Evolutionary conservation across 1,284 basidiomycete species (phyloP), one percentile per base, ranked within the genome.

Genomic region (Apiotrichum laibachii): DNA sequence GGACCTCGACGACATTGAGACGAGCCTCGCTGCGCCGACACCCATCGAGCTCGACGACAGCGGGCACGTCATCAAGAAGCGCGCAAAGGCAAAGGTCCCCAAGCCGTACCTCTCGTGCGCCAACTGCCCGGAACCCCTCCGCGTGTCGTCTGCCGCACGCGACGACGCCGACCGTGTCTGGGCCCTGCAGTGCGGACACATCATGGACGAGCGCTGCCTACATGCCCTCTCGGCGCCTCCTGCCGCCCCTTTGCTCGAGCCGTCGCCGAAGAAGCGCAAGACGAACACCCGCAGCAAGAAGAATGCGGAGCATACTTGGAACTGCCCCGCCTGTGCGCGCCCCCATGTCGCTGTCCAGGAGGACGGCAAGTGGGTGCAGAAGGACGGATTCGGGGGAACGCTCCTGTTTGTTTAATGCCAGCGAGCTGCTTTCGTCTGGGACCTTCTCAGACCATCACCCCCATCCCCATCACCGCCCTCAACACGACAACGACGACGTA

Each of bases 151-250:
- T 37, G 72, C 67, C 0, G 69, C 72, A 37, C 61, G 64, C 18
- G 61, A 64, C 7, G 57, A 66, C 2, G 67, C 63, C 8, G 76
- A 77, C 57, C 55, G 69, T 31, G 67, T 79, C 8, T 77, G 70
- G 68, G 68, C 68, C 0, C 63, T 79, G 11, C 66, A 72, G 42
- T 79, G 78, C 49, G 78, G 78, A 1, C 77, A 80, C 57, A 47
- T 79, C 21, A 55, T 80, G 22, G 75, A 79, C 63, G 70, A 76
- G 57, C 66, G 60, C 49, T 80, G 78, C 63, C 61, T 76, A 13
- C 48, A 68, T 35, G 45, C 50, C 12, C 40, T 72, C 2, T 62
- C 48, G 1, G 22, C 50, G 8, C 52, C 44, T 31, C 7, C 26
- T 31, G 26, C 26, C 26, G 26, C n/a, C n/a, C n/a, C n/a, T n/a